Evolutionary conservation across 1,284 basidiomycete genomes (phyloP), one percentile per base, ranked within the genome.

Genomic region (Farysia itapuensis): DNA sequence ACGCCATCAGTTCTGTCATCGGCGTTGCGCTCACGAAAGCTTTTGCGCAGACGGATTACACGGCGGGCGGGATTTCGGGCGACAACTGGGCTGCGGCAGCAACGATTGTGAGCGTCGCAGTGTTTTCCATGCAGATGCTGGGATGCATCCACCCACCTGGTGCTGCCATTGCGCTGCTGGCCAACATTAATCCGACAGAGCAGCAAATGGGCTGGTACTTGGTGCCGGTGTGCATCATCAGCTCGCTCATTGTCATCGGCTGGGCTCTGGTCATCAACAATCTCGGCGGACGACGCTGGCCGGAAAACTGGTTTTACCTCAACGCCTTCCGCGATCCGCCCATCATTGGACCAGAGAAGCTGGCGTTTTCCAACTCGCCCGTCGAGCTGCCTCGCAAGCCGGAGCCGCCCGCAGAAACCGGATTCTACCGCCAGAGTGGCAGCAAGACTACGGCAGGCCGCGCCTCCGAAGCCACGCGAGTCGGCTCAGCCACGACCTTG

Each of bases 241-340:
- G 36, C 8, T 38, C 39, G 19, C 39, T 47, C 12, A 60, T 74
- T 31, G 59, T 72, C 22, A 52, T 74, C 6, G 71, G 47, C 0
- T 74, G 69, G 69, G 68, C 67, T 4, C 14, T 74, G 19, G 13
- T 74, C n/a, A 39, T 72, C 51, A 74, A 74, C 42, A 70, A 74
- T 40, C 5, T 56, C 11, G 58, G 47, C 5, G 52, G 48, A 0
- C 49, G 58, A 35, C 47, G 58, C 18, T 63, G 51, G 22, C 58
- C 58, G 3, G 52, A 50, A n/a, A 56, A 63, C 26, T 63, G 52
- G 52, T 42, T 63, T 18, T 63, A 63, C 34, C 16, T 13, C 13
- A 31, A 48, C 7, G 58, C 52, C 0, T 51, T 63, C 24, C 30
- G 31, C 3, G 41, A 63, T 18, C 46, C 48, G 15, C 58, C 58